Percentiles rank a stretch among this genome's conserved stretches.
These are phyloP conservation scores for Fonsecaea multimorphosa DNA, from an alignment of 2,329 filamentous ascomycete genomes.

Conservation along the genomic window DNA sequence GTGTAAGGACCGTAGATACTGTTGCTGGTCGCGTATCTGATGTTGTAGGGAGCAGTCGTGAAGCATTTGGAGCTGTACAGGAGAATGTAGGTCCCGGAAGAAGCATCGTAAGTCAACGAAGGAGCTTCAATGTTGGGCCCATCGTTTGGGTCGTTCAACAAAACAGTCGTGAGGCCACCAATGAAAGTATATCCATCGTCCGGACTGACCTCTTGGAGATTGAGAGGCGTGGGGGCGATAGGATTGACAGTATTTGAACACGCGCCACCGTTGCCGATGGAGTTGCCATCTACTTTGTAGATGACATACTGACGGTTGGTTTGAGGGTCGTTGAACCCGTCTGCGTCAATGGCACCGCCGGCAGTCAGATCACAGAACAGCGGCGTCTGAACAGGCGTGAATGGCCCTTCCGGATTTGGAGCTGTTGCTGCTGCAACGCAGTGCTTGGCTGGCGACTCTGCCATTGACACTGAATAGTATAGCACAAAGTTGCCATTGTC, in stretches of 20 bases:
- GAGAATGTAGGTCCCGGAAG: constrained; percentile 58
- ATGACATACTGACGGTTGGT: constrained; percentile 63
- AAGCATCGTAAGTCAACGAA: constrained; percentile 50
- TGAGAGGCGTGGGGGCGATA: constrained; percentile 46
- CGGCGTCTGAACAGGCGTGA: constrained; percentile 54
- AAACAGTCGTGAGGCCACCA: constrained; percentile 61
- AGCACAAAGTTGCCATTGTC: constrained; percentile 46
- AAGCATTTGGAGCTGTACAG: constrained; percentile 63
- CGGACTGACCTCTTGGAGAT: constrained; percentile 47
- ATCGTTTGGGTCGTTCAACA: constrained; percentile 67
- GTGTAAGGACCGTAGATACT: constrained; percentile 60
- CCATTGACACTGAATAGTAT: constrained; percentile 64
- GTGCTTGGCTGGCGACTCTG: constrained; percentile 51
- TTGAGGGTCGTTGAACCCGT: constrained; percentile 62
- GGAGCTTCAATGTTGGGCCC: constrained; percentile 70
- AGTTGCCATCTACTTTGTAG: constrained; percentile 73
- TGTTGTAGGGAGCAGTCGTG: constrained; percentile 59
- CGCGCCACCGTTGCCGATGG: constrained; percentile 53
- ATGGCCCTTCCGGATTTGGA: constrained; percentile 59
- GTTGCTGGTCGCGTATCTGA: constrained; percentile 57
- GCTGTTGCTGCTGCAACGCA: constrained; percentile 65
- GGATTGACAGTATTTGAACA: constrained; percentile 54
- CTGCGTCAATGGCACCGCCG: constrained; percentile 68
- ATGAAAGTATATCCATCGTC: constrained; percentile 59
- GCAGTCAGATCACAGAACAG: constrained; percentile 58